Evolutionary conservation across 1,284 basidiomycete genomes (phyloP), one percentile per base, ranked within the genome.

Genomic region (Puccinia sorghi): DNA sequence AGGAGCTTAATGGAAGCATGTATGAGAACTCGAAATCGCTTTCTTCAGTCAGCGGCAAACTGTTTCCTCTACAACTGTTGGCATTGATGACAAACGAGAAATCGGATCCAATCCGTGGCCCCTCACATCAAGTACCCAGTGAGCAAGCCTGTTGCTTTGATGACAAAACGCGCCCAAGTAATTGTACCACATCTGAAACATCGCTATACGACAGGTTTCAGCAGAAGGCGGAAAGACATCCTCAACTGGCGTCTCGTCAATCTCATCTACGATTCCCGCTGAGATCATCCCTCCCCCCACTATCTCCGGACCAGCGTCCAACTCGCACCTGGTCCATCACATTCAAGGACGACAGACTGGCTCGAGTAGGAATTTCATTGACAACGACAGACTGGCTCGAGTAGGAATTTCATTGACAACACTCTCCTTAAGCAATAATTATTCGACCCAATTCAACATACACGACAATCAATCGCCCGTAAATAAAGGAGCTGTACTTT

Each of bases 121-220:
- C n/a, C n/a, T n/a, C n/a, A n/a, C n/a, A n/a, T n/a, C n/a, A n/a
- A n/a, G n/a, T n/a, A n/a, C n/a, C n/a, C n/a, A n/a, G n/a, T n/a
- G n/a, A n/a, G n/a, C n/a, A n/a, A 25, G 41, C 11, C 39, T 41
- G 61, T 46, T 43, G 17, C 39, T 64, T 25, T 64, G 41, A 20
- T n/a, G 39, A n/a, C 46, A 9, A 37, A 64, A 64, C 61, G 61
- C 61, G 61, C 61, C 61, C 17, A 41, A 25, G n/a, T 27, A 41
- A 64, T 15, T 43, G 8, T 64, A 64, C 61, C 12, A 25, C n/a
- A 43, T 46, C 61, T 64, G 61, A 64, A 64, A 64, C 61, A 22
- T 37, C 61, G 61, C 41, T 41, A 39, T 64, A n/a, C n/a, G 39
- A 64, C 61, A 64, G 41, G 61, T 64, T 64, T 64, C 61, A 64